Evolutionary conservation across 805 yeast species (phyloP), one percentile per base, ranked within the genome.

Genomic region (Candida orba): DNA sequence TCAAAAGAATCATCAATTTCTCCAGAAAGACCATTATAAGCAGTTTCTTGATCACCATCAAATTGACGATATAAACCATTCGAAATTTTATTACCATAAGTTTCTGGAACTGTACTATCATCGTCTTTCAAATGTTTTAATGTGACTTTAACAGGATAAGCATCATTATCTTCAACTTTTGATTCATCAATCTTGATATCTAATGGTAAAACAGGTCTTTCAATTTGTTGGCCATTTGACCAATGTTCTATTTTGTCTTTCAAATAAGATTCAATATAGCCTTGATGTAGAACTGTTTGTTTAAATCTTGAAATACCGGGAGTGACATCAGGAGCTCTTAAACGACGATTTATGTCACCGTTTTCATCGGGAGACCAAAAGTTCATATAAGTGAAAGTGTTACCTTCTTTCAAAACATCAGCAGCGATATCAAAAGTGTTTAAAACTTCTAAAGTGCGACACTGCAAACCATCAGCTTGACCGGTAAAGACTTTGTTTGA

Each of bases 51-150:
- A 24, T 35, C 37, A 22, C 37, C 37, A 35, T 35, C 27, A 22
- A 35, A 35, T 23, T 35, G 37, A 24, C 37, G 37, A 35, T 35
- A 35, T 35, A 35, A n/a, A 13, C 37, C 37, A 35, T 35, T 35
- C 8, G n/a, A 12, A 10, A 35, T 29, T 14, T 35, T 35, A n/a
- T 24, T 35, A 22, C 37, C 37, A 35, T 35, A 35, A n/a, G 27
- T 8, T 24, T 35, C 37, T n/a, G 37, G 37, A 9, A 35, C 22
- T 8, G 37, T 24, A n/a, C 27, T 20, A 8, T 35, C 37, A 24
- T 35, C 37, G 22, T 35, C 37, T 14, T 35, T 35, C 12, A 35
- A 24, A 35, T 35, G 37, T 24, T 35, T 35, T 23, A 35, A 35
- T 14, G 18, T 35, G 12, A 35, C 27, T 13, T 9, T 22, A 22